Conservation (phyloP, 345 rosid genomes). For the Salix arbutifolia region DNA sequence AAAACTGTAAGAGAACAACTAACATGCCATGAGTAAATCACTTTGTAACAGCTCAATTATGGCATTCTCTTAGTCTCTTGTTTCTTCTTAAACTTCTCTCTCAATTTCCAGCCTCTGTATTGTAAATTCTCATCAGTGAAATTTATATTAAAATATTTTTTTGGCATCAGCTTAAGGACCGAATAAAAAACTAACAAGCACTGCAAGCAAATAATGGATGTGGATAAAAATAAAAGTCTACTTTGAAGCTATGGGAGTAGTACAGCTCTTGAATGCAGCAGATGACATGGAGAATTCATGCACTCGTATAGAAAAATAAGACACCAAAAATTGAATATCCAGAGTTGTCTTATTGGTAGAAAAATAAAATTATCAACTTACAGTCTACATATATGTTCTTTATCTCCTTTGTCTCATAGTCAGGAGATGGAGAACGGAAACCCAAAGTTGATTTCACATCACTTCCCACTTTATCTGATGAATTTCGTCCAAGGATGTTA, state of each 20-base stretch:
- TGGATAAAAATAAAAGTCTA: background rate
- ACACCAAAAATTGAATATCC: background rate
- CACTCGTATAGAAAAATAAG: background rate
- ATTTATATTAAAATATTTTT: background rate
- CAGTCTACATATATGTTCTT: slow-evolving; percentile 94
- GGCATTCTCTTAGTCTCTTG: background rate
- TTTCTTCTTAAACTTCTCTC: background rate
- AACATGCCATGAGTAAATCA: background rate
- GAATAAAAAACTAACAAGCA: background rate
- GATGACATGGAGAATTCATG: background rate
- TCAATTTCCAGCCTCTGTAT: background rate
- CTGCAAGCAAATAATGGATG: background rate
- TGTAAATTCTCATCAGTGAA: background rate
- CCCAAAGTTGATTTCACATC: slow-evolving; percentile 33
- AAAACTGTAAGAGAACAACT: background rate
- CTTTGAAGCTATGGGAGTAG: background rate
- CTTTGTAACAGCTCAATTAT: background rate
- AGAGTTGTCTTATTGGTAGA: background rate
- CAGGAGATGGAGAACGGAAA: slow-evolving; percentile 53
- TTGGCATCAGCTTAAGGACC: background rate
- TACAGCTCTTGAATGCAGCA: background rate
- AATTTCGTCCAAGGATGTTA: slow-evolving; percentile 37
- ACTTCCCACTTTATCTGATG: slow-evolving; percentile 44
- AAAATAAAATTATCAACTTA: slow-evolving; percentile 38
- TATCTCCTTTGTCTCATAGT: slow-evolving; percentile 68